A percentile compares a stretch with the other conserved stretches of the same genome.
These are phyloP conservation scores for Didymella sp. DNA, from an alignment of 2,329 filamentous ascomycete genomes.

Conservation along the genomic window DNA sequence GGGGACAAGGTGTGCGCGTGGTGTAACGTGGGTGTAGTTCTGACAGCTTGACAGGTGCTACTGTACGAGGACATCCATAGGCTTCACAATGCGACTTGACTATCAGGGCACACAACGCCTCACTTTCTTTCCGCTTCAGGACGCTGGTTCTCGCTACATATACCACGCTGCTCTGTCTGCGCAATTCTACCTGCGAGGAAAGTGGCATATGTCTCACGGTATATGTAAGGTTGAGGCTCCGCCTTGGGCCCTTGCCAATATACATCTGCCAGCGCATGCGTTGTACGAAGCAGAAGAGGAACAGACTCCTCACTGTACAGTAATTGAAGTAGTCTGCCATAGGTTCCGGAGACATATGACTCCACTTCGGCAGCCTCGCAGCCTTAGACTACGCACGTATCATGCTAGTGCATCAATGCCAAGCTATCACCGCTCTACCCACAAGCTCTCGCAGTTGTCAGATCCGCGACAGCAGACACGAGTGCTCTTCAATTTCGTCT, in stretches of 20 bases:
- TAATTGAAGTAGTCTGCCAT: not conserved
- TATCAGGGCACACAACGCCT: not conserved
- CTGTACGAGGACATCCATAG: constrained; percentile 24
- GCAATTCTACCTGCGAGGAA: not conserved
- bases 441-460: too few relatives aligned
- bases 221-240: not conserved
- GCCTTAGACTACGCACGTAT: not conserved
- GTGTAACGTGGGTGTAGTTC: constrained; percentile 18
- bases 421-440: not conserved
- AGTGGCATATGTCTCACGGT: not conserved
- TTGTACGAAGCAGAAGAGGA: constrained; percentile 1
- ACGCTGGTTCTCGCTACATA: not conserved
- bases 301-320: not conserved
- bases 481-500: too few relatives aligned
- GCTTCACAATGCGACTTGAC: not conserved
- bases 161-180: not conserved
- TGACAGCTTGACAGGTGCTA: constrained; percentile 39
- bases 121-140: not conserved
- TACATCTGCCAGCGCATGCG: constrained; percentile 6
- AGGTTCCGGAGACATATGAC: not conserved
- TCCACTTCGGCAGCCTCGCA: not conserved
- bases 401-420: not conserved
- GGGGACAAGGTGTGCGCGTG: not conserved
- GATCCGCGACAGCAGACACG: too few relatives aligned
- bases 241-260: not conserved